Conservation (phyloP, 371 early-diverging fungal species). For the Mortierella sp. region DNA sequence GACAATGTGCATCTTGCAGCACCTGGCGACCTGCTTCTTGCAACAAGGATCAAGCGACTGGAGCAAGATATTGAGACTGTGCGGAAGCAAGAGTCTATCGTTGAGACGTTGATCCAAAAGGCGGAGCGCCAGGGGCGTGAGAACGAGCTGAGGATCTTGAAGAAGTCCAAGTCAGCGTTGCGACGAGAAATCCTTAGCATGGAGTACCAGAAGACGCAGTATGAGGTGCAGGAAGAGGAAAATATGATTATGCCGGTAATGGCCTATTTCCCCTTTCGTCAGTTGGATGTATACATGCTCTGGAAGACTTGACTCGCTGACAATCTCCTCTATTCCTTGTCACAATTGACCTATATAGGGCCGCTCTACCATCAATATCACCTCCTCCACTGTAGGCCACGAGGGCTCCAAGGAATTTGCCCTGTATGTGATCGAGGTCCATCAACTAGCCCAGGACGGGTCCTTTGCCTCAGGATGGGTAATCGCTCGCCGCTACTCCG, state of each 20-base stretch:
- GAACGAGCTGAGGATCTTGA: conserved; percentile 71
- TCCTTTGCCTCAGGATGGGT: conserved; percentile 80
- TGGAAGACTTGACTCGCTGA: no score
- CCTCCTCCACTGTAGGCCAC: conserved; percentile 65
- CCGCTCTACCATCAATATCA: conserved; percentile 69
- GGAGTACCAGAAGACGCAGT: conserved; percentile 74
- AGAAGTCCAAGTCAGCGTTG: conserved; percentile 67
- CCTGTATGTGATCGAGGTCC: conserved; percentile 83
- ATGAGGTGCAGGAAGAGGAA: conserved; percentile 73
- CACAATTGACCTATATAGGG: conserved; percentile 55
- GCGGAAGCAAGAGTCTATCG: conserved; percentile 75
- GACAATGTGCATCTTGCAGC: conserved; percentile 69
- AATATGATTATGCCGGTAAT: conserved; percentile 75
- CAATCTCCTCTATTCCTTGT: no score
- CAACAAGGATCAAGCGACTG: conserved; percentile 62
- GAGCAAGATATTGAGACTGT: conserved; percentile 67
- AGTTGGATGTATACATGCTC: no score
- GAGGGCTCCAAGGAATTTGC: conserved; percentile 74
- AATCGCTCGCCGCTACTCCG: conserved; percentile 81
- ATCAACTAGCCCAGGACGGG: conserved; percentile 66
- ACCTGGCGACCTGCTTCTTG: conserved; percentile 77
- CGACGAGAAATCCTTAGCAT: conserved; percentile 70
- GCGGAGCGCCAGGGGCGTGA: conserved; percentile 63
- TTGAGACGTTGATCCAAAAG: conserved; percentile 71
- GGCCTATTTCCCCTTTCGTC: no score